Evolutionary conservation across 306 rosid genomes (phyloP).

Genomic region (Gillenia trifoliata): DNA sequence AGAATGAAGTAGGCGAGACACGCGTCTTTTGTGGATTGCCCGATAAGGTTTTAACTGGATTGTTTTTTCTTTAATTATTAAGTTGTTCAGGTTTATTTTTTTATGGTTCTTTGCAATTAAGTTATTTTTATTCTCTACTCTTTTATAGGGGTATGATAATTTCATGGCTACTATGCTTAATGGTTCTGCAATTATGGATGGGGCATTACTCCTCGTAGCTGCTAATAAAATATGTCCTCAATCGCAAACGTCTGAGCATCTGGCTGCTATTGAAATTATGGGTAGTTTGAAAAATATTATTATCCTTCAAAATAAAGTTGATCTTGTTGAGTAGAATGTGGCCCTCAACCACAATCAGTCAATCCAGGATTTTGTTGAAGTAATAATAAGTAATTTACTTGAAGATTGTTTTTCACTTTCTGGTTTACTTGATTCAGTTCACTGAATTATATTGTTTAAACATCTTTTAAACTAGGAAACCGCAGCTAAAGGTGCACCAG

Average conservation of each 20-base stretch:
- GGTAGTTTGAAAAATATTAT: slow-evolving; percentile 78
- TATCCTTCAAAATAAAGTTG: slow-evolving; percentile 91
- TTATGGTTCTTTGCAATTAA: background rate
- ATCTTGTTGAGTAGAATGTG: slow-evolving; percentile 72
- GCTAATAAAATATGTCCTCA: slow-evolving; percentile 78
- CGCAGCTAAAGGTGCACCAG: slow-evolving; percentile 80
- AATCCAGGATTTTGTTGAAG: slow-evolving; percentile 70
- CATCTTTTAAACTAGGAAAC: slow-evolving; percentile 51
- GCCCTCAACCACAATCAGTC: slow-evolving; percentile 80
- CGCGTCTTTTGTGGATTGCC: slow-evolving; percentile 87
- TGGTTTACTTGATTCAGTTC: background rate
- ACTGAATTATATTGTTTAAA: slow-evolving; percentile 1
- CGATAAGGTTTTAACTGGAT: slow-evolving; percentile 25
- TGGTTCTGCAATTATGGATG: slow-evolving; percentile 83
- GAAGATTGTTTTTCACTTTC: background rate
- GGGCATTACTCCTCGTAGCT: slow-evolving; percentile 64
- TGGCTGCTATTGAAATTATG: slow-evolving; percentile 96
- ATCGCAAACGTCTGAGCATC: slow-evolving; percentile 76
- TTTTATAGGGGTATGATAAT: slow-evolving; percentile 62
- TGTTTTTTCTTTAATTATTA: too few relatives aligned
- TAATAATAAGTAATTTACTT: slow-evolving; percentile 17
- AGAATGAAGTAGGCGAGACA: slow-evolving; percentile 79
- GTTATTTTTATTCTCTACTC: background rate
- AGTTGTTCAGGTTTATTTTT: background rate
- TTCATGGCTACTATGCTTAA: slow-evolving; percentile 88